Base-by-base conservation (phyloP, 176 grass and related monocot genomes). In the Triticum timopheevii region DNA sequence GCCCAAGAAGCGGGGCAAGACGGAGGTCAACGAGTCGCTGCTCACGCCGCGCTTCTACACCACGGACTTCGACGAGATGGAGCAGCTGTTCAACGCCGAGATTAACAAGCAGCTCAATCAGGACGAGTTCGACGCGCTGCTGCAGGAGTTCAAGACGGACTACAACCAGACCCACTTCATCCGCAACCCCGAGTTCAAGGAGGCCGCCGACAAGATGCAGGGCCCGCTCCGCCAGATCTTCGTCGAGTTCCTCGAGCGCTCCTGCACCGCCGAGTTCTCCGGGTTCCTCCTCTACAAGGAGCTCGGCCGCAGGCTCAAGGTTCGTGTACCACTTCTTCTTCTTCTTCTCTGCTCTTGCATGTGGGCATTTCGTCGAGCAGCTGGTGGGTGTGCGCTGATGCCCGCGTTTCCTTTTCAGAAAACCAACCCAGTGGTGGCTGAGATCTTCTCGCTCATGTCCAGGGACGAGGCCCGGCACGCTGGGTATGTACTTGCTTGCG, bases 161-260 rank as follows among this genome's bases (percentile, higher is more conserved):
- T 96, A 99, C 89, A 99, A 99, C 87, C 94, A 99, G 94, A 99
- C 97, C 2, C 97, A 99, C 80, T 99, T 99, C 81, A 91, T 99
- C 54, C 92, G 97, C 70, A 96, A 93, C 90, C 87, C 80, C 2
- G 97, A 99, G 79, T 99, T 99, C 92, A 99, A 96, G 85, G 92
- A 44, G 2, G 94, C 97, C 16, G 97, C 97, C 34, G 97, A 99
- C 86, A 99, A 94, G 82, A 82, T 96, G 82, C 35, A 94, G 76
- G 97, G 97, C 1, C 97, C 94, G 19, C 90, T 99, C 63, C 73
- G 97, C 0, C 84, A 91, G 84, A 98, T 98, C 65, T 96, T 98
- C 79, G 96, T 98, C 77, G 96, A 98, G 86, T 98, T 98, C 91
- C 80, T 98, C 31, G 96, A 98, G 93, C 87, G 96, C 59, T 98